A percentile compares a stretch with the other conserved stretches of the same genome.
phyloP scores from a whole-genome alignment of 192 early-diverging fungal genomes.

The Umbelopsis sp. region DNA sequence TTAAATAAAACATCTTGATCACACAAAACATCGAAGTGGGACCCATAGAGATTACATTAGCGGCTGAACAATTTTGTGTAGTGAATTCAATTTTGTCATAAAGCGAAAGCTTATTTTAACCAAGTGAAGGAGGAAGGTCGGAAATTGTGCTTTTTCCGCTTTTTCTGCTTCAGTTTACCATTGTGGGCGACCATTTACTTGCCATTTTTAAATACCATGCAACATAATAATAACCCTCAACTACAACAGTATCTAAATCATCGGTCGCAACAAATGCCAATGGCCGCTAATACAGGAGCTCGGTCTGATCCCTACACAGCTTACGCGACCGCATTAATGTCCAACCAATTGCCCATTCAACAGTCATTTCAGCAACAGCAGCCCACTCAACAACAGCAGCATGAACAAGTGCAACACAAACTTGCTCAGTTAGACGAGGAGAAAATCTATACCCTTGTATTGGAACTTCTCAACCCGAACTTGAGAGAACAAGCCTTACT shows the following conservation, averaged over 20 bases:
- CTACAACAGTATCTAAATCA: slow-evolving; percentile 53
- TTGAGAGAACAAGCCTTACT: slow-evolving; percentile 89
- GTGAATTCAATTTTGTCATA: no score
- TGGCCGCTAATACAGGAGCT: slow-evolving; percentile 20
- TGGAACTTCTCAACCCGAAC: slow-evolving; percentile 79
- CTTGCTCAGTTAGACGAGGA: slow-evolving; percentile 68
- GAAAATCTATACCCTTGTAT: slow-evolving; percentile 85
- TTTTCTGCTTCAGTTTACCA: slow-evolving; percentile 3
- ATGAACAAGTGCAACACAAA: slow-evolving; percentile 50
- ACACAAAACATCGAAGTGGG: no score
- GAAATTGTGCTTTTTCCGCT: not conserved
- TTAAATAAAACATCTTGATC: not conserved
- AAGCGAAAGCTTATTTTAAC: no score
- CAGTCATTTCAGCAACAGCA: slow-evolving; percentile 33
- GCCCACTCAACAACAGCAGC: slow-evolving; percentile 37
- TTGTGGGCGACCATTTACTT: not conserved
- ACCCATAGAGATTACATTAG: no score
- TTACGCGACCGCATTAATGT: slow-evolving; percentile 28
- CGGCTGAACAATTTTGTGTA: no score
- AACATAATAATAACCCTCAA: slow-evolving; percentile 41
- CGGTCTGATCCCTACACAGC: slow-evolving; percentile 36
- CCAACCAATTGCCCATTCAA: slow-evolving; percentile 30
- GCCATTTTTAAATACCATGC: slow-evolving; percentile 10
- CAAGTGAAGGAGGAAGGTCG: no score
- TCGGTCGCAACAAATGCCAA: slow-evolving; percentile 37